Conservation (phyloP, 495 filamentous ascomycete genomes). For the Xylaria venustula region DNA sequence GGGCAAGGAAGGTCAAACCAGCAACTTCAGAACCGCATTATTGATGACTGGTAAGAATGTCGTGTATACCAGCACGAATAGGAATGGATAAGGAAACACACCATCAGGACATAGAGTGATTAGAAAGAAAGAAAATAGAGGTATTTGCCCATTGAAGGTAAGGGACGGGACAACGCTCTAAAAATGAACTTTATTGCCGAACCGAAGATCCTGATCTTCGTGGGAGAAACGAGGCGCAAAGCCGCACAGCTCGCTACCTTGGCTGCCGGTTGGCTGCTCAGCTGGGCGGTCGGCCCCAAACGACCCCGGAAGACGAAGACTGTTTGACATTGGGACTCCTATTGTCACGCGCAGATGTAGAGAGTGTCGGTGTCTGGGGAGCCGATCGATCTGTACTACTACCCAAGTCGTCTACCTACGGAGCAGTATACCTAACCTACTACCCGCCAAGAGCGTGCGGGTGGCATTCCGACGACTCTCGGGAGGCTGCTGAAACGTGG, state of each 20-base stretch:
- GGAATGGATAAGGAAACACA: not conserved
- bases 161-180: not conserved
- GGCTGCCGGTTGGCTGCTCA: not conserved
- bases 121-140: constrained; percentile 2
- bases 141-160: not conserved
- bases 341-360: not conserved
- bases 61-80: not conserved
- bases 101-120: not conserved
- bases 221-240: constrained; percentile 7
- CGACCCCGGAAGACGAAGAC: not conserved
- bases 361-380: not conserved
- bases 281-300: not conserved
- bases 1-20: not conserved
- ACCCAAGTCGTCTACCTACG: not conserved
- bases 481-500: constrained; percentile 1
- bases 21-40: constrained; percentile 1
- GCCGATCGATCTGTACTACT: not conserved
- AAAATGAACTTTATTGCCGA: not conserved
- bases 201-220: constrained; percentile 1
- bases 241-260: no score
- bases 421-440: no score
- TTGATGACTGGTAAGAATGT: not conserved
- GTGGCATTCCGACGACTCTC: not conserved
- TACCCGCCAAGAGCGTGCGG: no score
- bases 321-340: not conserved